A percentile compares a stretch with the other conserved stretches of the same genome.
Evolutionary conservation across 495 filamentous ascomycete genomes (phyloP).

Genomic region (Letharia lupina): DNA sequence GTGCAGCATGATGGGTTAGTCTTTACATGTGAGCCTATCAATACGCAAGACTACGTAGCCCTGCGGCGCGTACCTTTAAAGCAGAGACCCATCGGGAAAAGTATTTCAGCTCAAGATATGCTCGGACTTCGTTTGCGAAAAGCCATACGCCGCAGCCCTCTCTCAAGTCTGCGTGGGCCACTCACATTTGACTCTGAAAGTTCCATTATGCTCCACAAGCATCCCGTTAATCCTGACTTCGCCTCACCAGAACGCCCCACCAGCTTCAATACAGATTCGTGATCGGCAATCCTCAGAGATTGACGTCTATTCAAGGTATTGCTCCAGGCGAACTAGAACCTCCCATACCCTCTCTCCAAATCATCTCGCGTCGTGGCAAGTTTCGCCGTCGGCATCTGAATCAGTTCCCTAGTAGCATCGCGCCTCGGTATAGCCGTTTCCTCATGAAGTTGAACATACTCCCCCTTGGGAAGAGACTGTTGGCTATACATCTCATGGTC

Average conservation of each 20-base stretch:
- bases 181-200: no score
- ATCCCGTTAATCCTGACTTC: no score
- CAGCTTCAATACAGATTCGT: no score
- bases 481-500: neutral
- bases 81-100: neutral
- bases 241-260: no score
- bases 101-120: neutral
- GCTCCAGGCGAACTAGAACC: neutral
- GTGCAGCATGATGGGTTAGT: no score
- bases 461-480: neutral
- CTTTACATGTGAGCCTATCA: no score
- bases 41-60: neutral
- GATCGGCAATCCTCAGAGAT: no score
- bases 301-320: no score
- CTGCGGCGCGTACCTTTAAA: neutral
- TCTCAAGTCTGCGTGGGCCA: no score
- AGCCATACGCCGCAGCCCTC: no score
- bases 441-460: neutral
- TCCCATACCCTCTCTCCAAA: neutral
- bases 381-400: neutral
- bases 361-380: conserved; percentile 4
- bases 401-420: neutral
- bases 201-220: no score
- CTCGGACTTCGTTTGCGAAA: no score
- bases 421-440: neutral